Evolutionary conservation across 129 eudicot species (phyloP).

Genomic region (Flaveria trinervia): DNA sequence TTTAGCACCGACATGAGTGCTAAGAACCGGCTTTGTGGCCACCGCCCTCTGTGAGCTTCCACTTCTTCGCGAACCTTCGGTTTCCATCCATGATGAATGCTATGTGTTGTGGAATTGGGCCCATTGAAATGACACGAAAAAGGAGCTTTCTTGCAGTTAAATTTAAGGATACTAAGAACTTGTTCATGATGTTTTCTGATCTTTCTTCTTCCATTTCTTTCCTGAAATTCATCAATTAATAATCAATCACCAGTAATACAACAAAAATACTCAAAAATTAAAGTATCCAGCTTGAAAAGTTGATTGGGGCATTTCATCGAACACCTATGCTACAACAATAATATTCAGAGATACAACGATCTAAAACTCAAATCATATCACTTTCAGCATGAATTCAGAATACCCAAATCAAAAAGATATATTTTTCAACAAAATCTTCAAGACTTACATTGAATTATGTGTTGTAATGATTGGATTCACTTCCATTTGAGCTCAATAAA

Average conservation of each 20-base stretch:
- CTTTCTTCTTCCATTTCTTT: slow-evolving; percentile 34
- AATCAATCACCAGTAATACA: neutral
- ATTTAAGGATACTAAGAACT: slow-evolving; percentile 39
- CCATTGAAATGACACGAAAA: slow-evolving; percentile 45
- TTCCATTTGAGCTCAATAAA: slow-evolving; percentile 26
- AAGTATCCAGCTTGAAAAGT: neutral
- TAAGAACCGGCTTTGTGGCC: slow-evolving; percentile 65
- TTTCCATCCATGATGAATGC: slow-evolving; percentile 79
- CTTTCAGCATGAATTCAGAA: neutral
- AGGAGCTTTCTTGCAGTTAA: slow-evolving; percentile 35
- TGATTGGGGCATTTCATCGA: slow-evolving; percentile 16
- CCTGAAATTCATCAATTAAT: slow-evolving; percentile 20
- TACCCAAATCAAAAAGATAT: neutral
- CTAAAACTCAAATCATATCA: neutral
- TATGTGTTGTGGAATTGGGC: slow-evolving; percentile 63
- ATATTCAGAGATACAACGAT: neutral
- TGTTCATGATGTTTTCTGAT: slow-evolving; percentile 13
- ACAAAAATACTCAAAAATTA: neutral
- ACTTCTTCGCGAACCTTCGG: slow-evolving; percentile 58
- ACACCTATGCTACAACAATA: slow-evolving; percentile 3
- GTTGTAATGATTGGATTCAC: slow-evolving; percentile 28
- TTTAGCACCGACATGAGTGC: slow-evolving; percentile 62
- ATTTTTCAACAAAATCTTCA: neutral
- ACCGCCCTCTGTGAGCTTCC: slow-evolving; percentile 50
- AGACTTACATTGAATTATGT: slow-evolving; percentile 26